Percentiles rank a stretch among this genome's conserved stretches.
Conservation (phyloP, 169 alveolate species). For the Cystoisospora suis region DNA sequence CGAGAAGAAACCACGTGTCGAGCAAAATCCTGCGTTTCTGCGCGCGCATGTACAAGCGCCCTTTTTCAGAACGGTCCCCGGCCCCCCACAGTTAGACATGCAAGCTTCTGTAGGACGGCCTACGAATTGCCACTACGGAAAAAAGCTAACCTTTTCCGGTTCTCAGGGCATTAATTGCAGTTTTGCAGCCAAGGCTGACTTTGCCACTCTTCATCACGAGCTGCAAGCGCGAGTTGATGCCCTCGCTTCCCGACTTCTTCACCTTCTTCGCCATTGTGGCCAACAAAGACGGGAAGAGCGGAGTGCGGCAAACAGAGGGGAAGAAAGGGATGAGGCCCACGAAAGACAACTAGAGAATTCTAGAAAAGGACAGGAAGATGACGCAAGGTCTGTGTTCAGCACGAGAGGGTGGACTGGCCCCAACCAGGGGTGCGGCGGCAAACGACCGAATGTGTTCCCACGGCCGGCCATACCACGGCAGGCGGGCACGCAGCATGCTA, state of each 20-base stretch:
- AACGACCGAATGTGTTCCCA: no score
- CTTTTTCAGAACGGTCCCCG: background rate
- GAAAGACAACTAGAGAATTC: no score
- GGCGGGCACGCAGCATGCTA: no score
- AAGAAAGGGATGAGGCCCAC: no score
- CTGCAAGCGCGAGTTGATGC: conserved; percentile 94
- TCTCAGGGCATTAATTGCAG: conserved; percentile 94
- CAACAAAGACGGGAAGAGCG: background rate
- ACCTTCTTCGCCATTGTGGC: conserved; percentile 50
- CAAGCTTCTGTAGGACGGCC: background rate
- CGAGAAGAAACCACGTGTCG: background rate
- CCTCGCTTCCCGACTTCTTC: conserved; percentile 84
- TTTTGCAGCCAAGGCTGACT: conserved; percentile 93
- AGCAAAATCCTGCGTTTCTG: background rate
- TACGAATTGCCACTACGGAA: background rate
- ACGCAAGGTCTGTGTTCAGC: no score
- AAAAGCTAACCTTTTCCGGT: conserved; percentile 89
- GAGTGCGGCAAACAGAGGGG: background rate
- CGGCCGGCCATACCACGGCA: no score
- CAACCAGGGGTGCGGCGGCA: no score
- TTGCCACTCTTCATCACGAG: conserved; percentile 98
- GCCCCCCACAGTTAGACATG: background rate
- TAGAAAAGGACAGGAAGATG: no score
- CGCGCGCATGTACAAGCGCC: background rate
- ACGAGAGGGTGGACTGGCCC: no score